Base-by-base conservation (phyloP, 768 basidiomycete genomes). In the Kwoniella sp. region DNA sequence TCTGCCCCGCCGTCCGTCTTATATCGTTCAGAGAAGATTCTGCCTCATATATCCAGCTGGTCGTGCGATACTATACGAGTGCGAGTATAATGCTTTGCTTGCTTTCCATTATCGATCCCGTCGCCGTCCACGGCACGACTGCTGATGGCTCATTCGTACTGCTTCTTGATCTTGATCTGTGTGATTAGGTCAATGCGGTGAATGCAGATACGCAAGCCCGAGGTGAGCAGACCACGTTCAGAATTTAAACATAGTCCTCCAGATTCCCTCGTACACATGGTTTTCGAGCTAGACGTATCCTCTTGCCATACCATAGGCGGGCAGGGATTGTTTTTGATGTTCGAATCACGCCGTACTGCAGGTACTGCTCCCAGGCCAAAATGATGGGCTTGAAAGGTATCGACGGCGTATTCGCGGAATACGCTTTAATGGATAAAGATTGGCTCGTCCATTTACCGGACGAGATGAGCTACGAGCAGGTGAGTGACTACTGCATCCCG, bases 381-480 rank as follows among this genome's bases (percentile, higher is more conserved):
- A 56, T 56, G 55, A 15, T 53, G 29, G 29, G 52, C 8, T 12
- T 53, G 27, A 53, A 53, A 33, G 52, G 52, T 21, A 29, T 22
- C 19, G 46, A 58, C 25, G 46, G 57, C 19, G 19, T 58, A n/a
- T 58, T 58, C 21, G 47, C 46, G 2, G 57, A 50, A 33, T 58
- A 58, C 26, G 40, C 46, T 27, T 25, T 58, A 6, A 44, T 58
- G 8, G 57, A 58, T 17, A 44, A 36, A 22, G 29, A 49, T n/a
- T 44, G 29, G 33, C 15, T 24, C 4, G 57, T 49, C 9, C 26
- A 9, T 9, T 10, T 58, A 19, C 47, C 57, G 4, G 57, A 58
- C n/a, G 29, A 26, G 25, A 25, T 58, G 46, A 48, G 21, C n/a
- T 48, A 37, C 17, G 46, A 58, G 46, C 57, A 58, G 26, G 57